Conservation (phyloP, 116 monocot genomes). For the Iris pallida region DNA sequence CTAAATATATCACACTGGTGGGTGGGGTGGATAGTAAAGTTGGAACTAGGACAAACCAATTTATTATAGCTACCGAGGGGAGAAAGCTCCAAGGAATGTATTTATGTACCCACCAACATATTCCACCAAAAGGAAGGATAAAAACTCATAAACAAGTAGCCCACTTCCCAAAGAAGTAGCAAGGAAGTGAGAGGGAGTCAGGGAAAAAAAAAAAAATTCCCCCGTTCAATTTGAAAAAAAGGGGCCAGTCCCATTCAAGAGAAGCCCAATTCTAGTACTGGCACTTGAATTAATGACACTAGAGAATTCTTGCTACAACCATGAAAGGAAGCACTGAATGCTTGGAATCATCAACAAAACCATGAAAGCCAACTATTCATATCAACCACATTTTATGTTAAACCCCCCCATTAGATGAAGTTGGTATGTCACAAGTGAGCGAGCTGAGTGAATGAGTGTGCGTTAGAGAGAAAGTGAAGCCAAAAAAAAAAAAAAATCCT, state of each 20-base stretch:
- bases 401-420: neutral
- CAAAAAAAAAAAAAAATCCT: no score
- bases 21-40: no score
- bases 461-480: neutral
- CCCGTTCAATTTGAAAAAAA: neutral
- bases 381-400: neutral
- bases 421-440: neutral
- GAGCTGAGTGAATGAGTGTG: no score
- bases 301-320: neutral
- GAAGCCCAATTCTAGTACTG: neutral
- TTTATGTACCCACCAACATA: neutral
- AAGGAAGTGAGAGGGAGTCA: neutral
- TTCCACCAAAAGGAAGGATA: neutral
- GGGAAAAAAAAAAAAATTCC: neutral
- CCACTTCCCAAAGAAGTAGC: neutral
- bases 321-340: neutral
- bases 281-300: neutral
- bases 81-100: neutral
- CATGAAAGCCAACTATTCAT: neutral
- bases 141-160: neutral
- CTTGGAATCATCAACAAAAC: neutral
- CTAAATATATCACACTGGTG: neutral
- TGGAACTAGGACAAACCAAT: neutral
- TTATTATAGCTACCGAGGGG: neutral
- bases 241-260: neutral